phyloP scores from a whole-genome alignment of 2,329 filamentous ascomycete species.

The Penicillium sp. region DNA sequence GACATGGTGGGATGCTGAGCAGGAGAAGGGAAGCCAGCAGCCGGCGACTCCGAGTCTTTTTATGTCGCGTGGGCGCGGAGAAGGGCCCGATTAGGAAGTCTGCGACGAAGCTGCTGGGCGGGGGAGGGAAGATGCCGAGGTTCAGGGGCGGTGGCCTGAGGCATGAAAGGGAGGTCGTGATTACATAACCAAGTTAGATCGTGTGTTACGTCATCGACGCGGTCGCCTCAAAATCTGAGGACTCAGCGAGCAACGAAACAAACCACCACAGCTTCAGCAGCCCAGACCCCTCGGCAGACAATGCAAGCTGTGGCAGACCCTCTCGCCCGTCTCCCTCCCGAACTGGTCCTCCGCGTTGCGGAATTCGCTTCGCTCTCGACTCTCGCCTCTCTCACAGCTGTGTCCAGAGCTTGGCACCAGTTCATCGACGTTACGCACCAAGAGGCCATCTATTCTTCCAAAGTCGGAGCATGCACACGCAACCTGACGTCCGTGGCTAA shows the following conservation, averaged over 20 bases:
- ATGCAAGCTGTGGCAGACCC: conserved; percentile 28
- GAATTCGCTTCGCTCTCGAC: conserved; percentile 43
- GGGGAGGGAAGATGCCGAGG: neutral
- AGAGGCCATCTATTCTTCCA: conserved; percentile 48
- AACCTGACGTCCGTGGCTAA: conserved; percentile 38
- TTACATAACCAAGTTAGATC: neutral
- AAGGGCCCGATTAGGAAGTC: neutral
- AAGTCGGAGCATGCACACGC: conserved; percentile 31
- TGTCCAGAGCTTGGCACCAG: conserved; percentile 45
- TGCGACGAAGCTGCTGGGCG: too few relatives aligned
- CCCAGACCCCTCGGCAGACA: neutral
- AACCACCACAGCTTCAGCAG: neutral
- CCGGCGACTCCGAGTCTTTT: neutral
- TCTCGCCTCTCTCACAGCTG: conserved; percentile 42
- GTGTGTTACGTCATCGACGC: neutral
- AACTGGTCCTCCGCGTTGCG: conserved; percentile 48
- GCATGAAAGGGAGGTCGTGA: neutral
- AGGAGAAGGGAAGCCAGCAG: neutral
- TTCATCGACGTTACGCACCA: conserved; percentile 51
- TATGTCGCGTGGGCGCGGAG: neutral
- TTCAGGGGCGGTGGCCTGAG: neutral
- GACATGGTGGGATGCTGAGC: neutral
- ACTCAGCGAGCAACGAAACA: neutral
- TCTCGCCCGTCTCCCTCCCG: conserved; percentile 41
- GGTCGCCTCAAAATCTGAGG: neutral